Percentiles rank a stretch among this genome's conserved stretches.
Evolutionary conservation across 1,284 basidiomycete species (phyloP).

Genomic region (Leccinum pachyderme): DNA sequence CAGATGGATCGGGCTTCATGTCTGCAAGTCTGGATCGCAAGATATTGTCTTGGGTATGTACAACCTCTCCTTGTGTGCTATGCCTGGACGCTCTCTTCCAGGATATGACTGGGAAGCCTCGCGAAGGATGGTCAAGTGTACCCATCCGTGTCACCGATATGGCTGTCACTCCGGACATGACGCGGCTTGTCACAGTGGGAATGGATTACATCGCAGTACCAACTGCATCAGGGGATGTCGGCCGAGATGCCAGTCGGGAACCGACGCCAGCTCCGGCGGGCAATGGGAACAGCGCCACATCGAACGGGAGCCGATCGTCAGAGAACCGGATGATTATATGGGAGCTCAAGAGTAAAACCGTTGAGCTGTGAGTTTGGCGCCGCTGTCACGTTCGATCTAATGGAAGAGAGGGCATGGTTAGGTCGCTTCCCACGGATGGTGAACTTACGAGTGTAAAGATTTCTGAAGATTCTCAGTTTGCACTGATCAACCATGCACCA

Average conservation of each 20-base stretch:
- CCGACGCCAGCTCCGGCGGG: slow-evolving; percentile 37
- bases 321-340: slow-evolving; percentile 75
- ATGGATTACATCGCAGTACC: slow-evolving; percentile 47
- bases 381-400: slow-evolving; percentile 14
- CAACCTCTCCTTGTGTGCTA: slow-evolving; percentile 3
- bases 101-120: slow-evolving; percentile 72
- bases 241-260: slow-evolving; percentile 34
- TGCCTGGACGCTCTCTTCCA: slow-evolving; percentile 33
- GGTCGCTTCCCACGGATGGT: slow-evolving; percentile 66
- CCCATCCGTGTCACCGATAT: slow-evolving; percentile 88
- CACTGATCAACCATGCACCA: slow-evolving; percentile 84
- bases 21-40: slow-evolving; percentile 88
- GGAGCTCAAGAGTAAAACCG: slow-evolving; percentile 63
- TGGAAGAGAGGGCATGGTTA: slow-evolving; percentile 31
- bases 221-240: slow-evolving; percentile 32
- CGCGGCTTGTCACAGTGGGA: slow-evolving; percentile 81
- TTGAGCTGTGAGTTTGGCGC: slow-evolving; percentile 53
- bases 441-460: slow-evolving; percentile 88
- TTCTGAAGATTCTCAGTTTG: slow-evolving; percentile 84
- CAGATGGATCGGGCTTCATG: slow-evolving; percentile 87
- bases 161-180: slow-evolving; percentile 83
- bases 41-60: slow-evolving; percentile 83
- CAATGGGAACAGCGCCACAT: slow-evolving; percentile 36
- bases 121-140: slow-evolving; percentile 68
- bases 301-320: slow-evolving; percentile 39